A percentile compares a stretch with the other conserved stretches of the same genome.
These are phyloP conservation scores for Protomyces inouyei DNA, from an alignment of 1,139 yeast genomes.

Conservation along the genomic window DNA sequence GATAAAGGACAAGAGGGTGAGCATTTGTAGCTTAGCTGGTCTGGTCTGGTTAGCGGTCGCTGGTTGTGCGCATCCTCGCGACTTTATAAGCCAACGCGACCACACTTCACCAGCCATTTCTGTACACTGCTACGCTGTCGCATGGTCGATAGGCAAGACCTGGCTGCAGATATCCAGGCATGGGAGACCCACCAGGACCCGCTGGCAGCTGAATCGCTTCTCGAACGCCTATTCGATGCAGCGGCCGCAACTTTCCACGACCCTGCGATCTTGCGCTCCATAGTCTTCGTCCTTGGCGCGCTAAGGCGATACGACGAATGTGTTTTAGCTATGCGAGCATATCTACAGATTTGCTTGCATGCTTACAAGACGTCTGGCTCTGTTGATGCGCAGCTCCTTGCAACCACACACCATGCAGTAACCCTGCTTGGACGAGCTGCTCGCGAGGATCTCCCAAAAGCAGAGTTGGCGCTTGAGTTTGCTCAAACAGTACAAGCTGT, in stretches of 20 bases:
- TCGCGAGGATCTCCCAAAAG: not conserved
- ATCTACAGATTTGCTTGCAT: conserved; percentile 39
- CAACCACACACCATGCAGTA: not conserved
- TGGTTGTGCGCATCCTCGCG: too few species aligned
- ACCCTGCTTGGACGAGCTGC: not conserved
- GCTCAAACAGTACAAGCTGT: not conserved
- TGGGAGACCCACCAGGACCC: conserved; percentile 16
- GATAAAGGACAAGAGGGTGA: too few species aligned
- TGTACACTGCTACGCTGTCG: too few species aligned
- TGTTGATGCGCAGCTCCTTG: not conserved
- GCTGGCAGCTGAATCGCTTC: conserved; percentile 31
- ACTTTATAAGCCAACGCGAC: too few species aligned
- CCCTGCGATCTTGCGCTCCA: conserved; percentile 43
- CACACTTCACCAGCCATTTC: too few species aligned
- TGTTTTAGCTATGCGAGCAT: conserved; percentile 45
- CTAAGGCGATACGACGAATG: conserved; percentile 41
- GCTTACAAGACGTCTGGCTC: not conserved
- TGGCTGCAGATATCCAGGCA: not conserved
- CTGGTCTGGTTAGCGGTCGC: too few species aligned
- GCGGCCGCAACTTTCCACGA: conserved; percentile 51
- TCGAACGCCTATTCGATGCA: conserved; percentile 40
- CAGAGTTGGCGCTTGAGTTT: not conserved
- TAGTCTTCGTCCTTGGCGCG: conserved; percentile 38
- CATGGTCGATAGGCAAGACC: not conserved
- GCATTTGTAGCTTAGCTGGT: too few species aligned